A percentile compares a stretch with the other conserved stretches of the same genome.
Conservation (phyloP, 371 early-diverging fungal species). For the Mucor piriformis region DNA sequence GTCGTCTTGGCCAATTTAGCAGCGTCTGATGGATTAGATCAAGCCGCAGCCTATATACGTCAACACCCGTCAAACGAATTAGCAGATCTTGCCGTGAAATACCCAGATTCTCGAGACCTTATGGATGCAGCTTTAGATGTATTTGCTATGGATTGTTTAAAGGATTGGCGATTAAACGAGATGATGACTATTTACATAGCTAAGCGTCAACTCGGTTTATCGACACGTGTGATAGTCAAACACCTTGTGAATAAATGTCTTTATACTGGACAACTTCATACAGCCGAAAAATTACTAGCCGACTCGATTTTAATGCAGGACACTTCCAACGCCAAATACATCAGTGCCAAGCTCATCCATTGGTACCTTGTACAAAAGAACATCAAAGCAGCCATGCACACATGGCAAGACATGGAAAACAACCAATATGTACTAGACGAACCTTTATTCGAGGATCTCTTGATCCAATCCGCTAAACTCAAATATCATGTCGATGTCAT, state of each 20-base stretch:
- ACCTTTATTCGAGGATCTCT: background rate
- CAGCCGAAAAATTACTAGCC: slow-evolving; percentile 17
- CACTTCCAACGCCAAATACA: slow-evolving; percentile 5
- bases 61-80: slow-evolving; percentile 5
- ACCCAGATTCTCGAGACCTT: slow-evolving; percentile 11
- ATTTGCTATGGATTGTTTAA: slow-evolving; percentile 23
- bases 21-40: slow-evolving; percentile 7
- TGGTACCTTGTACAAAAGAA: slow-evolving; percentile 24
- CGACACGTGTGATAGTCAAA: slow-evolving; percentile 10
- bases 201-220: slow-evolving; percentile 23
- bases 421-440: background rate
- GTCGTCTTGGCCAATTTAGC: slow-evolving; percentile 25
- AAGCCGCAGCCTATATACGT: slow-evolving; percentile 18
- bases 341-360: slow-evolving; percentile 21
- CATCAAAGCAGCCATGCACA: slow-evolving; percentile 20
- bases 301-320: slow-evolving; percentile 26
- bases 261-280: slow-evolving; percentile 23
- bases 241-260: slow-evolving; percentile 22
- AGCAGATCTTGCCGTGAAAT: background rate
- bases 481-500: slow-evolving; percentile 32
- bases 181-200: slow-evolving; percentile 24
- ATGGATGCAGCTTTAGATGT: slow-evolving; percentile 22
- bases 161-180: slow-evolving; percentile 25
- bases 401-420: slow-evolving; percentile 25
- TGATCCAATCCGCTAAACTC: slow-evolving; percentile 13